These are phyloP conservation scores for Solanum clarkiae DNA, from an alignment of 257 asterid genomes.

Conservation along the genomic window DNA sequence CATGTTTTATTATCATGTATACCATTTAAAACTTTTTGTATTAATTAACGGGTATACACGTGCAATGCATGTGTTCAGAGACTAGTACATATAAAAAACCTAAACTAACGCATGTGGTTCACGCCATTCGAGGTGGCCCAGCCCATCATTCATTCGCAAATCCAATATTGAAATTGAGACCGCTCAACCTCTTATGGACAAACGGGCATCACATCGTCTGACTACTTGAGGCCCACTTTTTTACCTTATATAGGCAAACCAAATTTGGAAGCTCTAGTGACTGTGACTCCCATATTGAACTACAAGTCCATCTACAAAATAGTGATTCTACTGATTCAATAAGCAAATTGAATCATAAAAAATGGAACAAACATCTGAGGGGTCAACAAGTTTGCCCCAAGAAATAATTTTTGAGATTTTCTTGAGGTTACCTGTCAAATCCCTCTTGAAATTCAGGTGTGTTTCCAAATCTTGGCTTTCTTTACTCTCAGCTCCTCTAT, in stretches of 20 bases:
- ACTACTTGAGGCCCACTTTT: background rate
- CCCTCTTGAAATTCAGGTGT: constrained; percentile 31
- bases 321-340: background rate
- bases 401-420: constrained; percentile 43
- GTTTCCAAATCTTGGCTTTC: constrained; percentile 38
- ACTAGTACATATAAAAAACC: too few relatives aligned
- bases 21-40: too few relatives aligned
- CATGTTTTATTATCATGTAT: too few relatives aligned
- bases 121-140: too few relatives aligned
- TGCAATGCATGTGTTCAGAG: too few relatives aligned
- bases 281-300: too few relatives aligned
- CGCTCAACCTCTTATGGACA: too few relatives aligned
- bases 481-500: constrained; percentile 19
- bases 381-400: background rate
- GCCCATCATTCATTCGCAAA: too few relatives aligned
- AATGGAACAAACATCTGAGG: background rate
- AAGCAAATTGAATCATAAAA: background rate
- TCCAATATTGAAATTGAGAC: too few relatives aligned
- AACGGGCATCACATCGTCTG: background rate
- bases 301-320: background rate
- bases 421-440: constrained; percentile 27
- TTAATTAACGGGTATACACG: too few relatives aligned
- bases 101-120: too few relatives aligned
- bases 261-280: background rate
- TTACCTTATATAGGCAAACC: background rate